Evolutionary conservation across 805 yeast genomes (phyloP).

Genomic region (Nakazawaea molendinolei): DNA sequence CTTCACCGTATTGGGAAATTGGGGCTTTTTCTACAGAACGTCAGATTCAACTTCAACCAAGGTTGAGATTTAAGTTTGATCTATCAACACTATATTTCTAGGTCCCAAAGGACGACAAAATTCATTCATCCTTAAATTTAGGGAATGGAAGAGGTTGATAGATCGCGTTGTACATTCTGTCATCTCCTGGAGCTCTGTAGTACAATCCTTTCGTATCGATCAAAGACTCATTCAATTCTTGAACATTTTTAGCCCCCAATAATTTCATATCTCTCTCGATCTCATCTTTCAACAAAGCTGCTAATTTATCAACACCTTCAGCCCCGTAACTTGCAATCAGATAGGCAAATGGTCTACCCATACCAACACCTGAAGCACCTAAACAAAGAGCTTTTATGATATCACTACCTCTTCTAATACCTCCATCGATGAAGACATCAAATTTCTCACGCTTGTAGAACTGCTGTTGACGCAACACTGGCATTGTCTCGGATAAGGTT

Average conservation of each 20-base stretch:
- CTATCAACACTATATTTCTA: too few relatives aligned
- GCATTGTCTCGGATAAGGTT: slow-evolving; percentile 48
- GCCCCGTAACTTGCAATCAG: slow-evolving; percentile 50
- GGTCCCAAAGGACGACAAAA: too few relatives aligned
- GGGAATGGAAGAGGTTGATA: slow-evolving; percentile 54
- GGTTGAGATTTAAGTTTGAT: too few relatives aligned
- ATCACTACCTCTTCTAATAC: slow-evolving; percentile 71
- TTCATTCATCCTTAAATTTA: slow-evolving; percentile 32
- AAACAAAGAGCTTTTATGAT: slow-evolving; percentile 65
- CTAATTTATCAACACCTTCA: slow-evolving; percentile 21
- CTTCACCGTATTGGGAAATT: too few relatives aligned
- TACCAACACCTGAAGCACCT: slow-evolving; percentile 59
- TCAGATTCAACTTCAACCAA: too few relatives aligned
- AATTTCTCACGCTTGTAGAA: slow-evolving; percentile 37
- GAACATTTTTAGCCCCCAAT: slow-evolving; percentile 22
- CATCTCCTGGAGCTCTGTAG: slow-evolving; percentile 32
- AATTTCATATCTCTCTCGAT: slow-evolving; percentile 22
- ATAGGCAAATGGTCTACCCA: slow-evolving; percentile 23
- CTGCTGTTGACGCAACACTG: slow-evolving; percentile 31
- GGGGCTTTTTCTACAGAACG: too few relatives aligned
- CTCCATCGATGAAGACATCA: slow-evolving; percentile 70
- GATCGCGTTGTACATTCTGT: slow-evolving; percentile 44
- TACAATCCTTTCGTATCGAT: slow-evolving; percentile 22
- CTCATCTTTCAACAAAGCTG: slow-evolving; percentile 22
- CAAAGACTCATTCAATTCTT: slow-evolving; percentile 23